Conservation (phyloP, 495 filamentous ascomycete species). For the Baudoinia panamericana region DNA sequence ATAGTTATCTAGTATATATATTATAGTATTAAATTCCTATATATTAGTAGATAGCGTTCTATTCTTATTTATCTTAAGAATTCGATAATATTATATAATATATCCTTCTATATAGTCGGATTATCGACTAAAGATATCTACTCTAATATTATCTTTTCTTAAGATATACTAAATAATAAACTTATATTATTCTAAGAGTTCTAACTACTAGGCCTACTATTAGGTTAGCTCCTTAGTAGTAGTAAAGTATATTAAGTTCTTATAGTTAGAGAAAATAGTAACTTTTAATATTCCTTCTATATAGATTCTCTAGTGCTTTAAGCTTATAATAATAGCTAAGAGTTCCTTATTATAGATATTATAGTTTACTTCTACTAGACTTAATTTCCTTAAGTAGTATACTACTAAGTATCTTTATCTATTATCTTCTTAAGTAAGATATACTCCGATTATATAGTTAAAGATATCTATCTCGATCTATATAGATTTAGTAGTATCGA, state of each 20-base stretch:
- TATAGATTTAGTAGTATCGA: constrained; percentile 3
- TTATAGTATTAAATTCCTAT: too few relatives aligned
- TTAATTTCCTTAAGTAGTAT: constrained; percentile 19
- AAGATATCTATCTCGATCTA: constrained; percentile 25
- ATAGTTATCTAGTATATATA: too few relatives aligned
- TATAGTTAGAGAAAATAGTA: constrained; percentile 19
- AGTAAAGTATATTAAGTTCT: constrained; percentile 1
- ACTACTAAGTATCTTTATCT: constrained; percentile 17
- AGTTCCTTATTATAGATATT: constrained; percentile 21
- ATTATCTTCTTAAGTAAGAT: constrained; percentile 4
- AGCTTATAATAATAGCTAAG: constrained; percentile 21
- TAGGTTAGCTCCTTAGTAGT: not conserved
- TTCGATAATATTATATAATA: not conserved
- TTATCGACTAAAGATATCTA: not conserved
- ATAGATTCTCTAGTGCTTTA: constrained; percentile 24
- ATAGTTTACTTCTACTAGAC: constrained; percentile 19
- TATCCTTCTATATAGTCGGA: not conserved
- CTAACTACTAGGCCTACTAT: not conserved
- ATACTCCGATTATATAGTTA: constrained; percentile 8
- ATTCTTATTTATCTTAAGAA: not conserved
- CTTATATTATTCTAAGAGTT: not conserved
- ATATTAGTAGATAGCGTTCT: not conserved
- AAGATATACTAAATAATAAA: not conserved
- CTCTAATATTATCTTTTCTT: not conserved
- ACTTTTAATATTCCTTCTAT: constrained; percentile 8